phyloP scores from a whole-genome alignment of 176 grass and related monocot species.

The Oryza officinalis region DNA sequence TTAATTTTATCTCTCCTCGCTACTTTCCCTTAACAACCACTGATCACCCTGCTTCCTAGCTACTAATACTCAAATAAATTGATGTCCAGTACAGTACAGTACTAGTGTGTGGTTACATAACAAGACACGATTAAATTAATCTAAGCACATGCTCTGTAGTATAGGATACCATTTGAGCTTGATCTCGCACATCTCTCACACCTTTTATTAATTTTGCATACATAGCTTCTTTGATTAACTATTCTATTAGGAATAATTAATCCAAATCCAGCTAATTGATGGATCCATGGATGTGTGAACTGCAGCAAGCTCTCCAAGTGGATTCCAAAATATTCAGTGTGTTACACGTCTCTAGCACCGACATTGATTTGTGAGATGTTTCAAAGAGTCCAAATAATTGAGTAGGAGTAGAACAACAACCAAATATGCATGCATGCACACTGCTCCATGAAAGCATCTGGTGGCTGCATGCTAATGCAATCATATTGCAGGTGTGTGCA shows the following conservation, averaged over 20 bases:
- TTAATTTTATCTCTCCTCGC: conserved; percentile 1
- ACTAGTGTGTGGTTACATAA: neutral
- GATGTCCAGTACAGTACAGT: neutral
- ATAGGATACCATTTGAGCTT: neutral
- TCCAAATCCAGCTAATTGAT: neutral
- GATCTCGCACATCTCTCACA: neutral
- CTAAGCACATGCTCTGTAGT: conserved; percentile 8
- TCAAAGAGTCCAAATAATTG: conserved; percentile 11
- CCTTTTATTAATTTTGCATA: neutral
- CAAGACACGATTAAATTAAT: neutral
- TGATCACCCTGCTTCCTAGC: neutral
- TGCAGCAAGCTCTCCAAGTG: neutral
- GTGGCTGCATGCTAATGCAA: conserved; percentile 7
- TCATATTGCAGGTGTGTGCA: neutral
- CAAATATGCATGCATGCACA: conserved; percentile 1
- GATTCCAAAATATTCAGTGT: conserved; percentile 1
- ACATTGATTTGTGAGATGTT: conserved; percentile 19
- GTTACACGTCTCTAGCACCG: conserved; percentile 3
- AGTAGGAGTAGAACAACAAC: neutral
- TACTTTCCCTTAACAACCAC: neutral
- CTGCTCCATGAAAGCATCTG: neutral
- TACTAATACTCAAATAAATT: neutral
- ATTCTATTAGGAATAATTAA: neutral
- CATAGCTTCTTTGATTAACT: neutral
- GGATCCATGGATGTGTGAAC: neutral